phyloP scores from a whole-genome alignment of 192 early-diverging fungal genomes.

The Coemansia sp. region DNA sequence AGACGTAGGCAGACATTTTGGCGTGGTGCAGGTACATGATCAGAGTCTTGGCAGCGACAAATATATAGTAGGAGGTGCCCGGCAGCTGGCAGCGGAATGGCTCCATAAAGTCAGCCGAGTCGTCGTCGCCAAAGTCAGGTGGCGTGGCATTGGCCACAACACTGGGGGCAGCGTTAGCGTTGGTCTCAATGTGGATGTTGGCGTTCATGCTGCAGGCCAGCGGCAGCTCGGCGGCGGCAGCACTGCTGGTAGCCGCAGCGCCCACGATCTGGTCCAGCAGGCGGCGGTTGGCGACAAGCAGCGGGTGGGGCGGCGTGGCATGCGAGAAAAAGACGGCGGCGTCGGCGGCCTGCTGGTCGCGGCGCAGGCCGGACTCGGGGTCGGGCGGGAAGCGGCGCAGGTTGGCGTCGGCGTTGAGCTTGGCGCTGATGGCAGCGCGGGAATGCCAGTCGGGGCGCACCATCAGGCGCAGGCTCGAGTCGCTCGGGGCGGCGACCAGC shows the following conservation, averaged over 20 bases:
- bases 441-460: constrained; percentile 55
- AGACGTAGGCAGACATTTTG: constrained; percentile 54
- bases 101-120: constrained; percentile 16
- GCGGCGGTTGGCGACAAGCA: constrained; percentile 48
- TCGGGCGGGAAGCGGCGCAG: constrained; percentile 40
- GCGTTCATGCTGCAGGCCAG: constrained; percentile 57
- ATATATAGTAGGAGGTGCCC: constrained; percentile 51
- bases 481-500: constrained; percentile 41
- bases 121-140: constrained; percentile 8
- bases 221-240: constrained; percentile 45
- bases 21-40: constrained; percentile 61
- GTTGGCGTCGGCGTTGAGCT: constrained; percentile 53
- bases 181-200: constrained; percentile 60
- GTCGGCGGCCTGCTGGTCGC: constrained; percentile 9
- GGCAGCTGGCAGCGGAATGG: constrained; percentile 55
- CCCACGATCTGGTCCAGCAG: constrained; percentile 37
- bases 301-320: constrained; percentile 50
- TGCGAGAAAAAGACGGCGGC: constrained; percentile 48
- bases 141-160: constrained; percentile 6
- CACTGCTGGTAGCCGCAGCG: constrained; percentile 14
- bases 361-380: constrained; percentile 15
- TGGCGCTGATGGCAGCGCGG: constrained; percentile 45
- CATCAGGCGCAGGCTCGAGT: constrained; percentile 34
- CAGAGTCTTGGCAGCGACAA: constrained; percentile 57
- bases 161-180: constrained; percentile 38